Percentiles rank a stretch among this genome's conserved stretches.
These are phyloP conservation scores for Yarrowia sp. DNA, from an alignment of 805 yeast genomes.

Conservation along the genomic window DNA sequence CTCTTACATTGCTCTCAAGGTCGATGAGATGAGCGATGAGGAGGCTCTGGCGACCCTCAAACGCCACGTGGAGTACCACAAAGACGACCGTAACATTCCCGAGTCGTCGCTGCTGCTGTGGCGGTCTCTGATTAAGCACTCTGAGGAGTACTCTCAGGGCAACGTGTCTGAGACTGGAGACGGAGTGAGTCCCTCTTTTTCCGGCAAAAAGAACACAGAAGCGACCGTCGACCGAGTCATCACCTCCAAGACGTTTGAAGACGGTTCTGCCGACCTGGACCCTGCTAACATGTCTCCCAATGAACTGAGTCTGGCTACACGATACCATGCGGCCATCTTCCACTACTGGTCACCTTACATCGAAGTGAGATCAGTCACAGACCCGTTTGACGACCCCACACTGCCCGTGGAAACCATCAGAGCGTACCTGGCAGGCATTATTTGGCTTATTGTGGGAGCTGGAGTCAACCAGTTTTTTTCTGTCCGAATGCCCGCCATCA, in stretches of 20 bases:
- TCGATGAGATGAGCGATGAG: slow-evolving; percentile 39
- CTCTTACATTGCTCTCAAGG: slow-evolving; percentile 32
- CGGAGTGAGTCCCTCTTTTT: not conserved
- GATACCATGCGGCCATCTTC: slow-evolving; percentile 42
- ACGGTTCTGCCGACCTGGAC: not conserved
- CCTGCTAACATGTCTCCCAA: slow-evolving; percentile 11
- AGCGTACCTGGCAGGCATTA: slow-evolving; percentile 39
- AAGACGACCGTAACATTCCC: slow-evolving; percentile 45
- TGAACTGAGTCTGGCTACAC: not conserved
- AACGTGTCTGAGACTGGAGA: not conserved
- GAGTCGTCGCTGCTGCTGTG: slow-evolving; percentile 4
- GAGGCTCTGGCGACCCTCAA: slow-evolving; percentile 44
- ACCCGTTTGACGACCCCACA: slow-evolving; percentile 48
- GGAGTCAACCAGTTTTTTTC: slow-evolving; percentile 56
- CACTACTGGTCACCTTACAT: slow-evolving; percentile 51
- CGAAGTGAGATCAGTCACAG: slow-evolving; percentile 55
- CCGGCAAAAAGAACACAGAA: not conserved
- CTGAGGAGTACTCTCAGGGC: not conserved
- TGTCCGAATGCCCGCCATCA: slow-evolving; percentile 52
- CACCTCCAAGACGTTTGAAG: not conserved
- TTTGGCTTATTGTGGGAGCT: slow-evolving; percentile 52
- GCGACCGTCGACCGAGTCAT: not conserved
- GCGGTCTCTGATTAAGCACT: not conserved
- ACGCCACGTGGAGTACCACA: slow-evolving; percentile 43
- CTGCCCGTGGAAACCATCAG: slow-evolving; percentile 49